Conservation (phyloP, 257 asterid species). For the Avicennia marina region DNA sequence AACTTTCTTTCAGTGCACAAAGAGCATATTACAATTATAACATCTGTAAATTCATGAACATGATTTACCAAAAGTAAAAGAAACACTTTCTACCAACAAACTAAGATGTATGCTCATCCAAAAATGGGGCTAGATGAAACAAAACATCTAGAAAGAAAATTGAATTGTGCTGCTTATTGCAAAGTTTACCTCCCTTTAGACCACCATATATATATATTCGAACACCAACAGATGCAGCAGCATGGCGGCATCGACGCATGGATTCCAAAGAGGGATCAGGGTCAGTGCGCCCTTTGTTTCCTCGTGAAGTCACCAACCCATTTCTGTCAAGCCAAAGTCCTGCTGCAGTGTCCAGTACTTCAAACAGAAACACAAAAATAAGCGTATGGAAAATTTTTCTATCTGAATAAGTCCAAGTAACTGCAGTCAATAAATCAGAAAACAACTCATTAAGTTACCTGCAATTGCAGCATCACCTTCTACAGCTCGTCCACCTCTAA, state of each 20-base stretch:
- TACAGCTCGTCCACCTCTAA: slow-evolving; percentile 94
- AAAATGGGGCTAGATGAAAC: no score
- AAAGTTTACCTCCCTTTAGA: slow-evolving; percentile 75
- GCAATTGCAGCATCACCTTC: slow-evolving; percentile 90
- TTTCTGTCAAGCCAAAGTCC: slow-evolving; percentile 97
- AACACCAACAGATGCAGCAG: slow-evolving; percentile 95
- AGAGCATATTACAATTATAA: no score
- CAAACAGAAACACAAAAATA: slow-evolving; percentile 24
- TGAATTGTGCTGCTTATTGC: neutral
- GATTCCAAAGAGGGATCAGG: slow-evolving; percentile 67
- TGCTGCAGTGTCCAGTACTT: slow-evolving; percentile 97
- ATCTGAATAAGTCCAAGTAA: slow-evolving; percentile 3
- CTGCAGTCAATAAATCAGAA: slow-evolving; percentile 20
- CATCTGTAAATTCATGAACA: no score
- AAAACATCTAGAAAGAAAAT: no score
- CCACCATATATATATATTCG: slow-evolving; percentile 88
- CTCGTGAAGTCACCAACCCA: slow-evolving; percentile 81
- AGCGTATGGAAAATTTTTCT: neutral
- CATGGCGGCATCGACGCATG: slow-evolving; percentile 98
- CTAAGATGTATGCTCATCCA: no score
- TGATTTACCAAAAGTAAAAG: no score
- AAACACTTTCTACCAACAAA: no score
- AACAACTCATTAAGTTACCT: slow-evolving; percentile 42
- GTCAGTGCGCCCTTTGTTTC: slow-evolving; percentile 55
- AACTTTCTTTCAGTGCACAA: no score